phyloP scores from a whole-genome alignment of 805 yeast species.

The Candida glaebosa region DNA sequence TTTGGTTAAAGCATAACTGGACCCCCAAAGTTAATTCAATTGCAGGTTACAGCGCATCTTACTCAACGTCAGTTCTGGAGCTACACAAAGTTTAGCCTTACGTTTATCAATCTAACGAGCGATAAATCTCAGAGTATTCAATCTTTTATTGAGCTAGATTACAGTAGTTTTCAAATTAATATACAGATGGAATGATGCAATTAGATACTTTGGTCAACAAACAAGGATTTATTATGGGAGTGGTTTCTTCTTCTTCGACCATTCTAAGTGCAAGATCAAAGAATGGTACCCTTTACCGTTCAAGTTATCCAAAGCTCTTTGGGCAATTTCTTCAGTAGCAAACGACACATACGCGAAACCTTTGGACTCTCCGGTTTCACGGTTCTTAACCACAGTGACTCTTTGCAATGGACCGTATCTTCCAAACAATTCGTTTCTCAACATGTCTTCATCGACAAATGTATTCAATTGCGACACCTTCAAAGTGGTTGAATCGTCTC shows the following conservation, averaged over 20 bases:
- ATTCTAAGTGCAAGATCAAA: slow-evolving; percentile 59
- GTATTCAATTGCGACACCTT: slow-evolving; percentile 89
- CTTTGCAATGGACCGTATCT: slow-evolving; percentile 68
- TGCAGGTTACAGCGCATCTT: too few species aligned
- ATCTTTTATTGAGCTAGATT: too few species aligned
- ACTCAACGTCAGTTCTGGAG: too few species aligned
- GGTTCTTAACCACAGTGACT: slow-evolving; percentile 81
- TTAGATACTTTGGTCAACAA: too few species aligned
- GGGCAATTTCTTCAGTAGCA: slow-evolving; percentile 64
- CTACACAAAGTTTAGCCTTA: too few species aligned
- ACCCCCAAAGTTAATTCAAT: too few species aligned
- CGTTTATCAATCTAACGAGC: too few species aligned
- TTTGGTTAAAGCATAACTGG: too few species aligned
- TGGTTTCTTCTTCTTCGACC: slow-evolving; percentile 44
- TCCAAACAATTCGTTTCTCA: slow-evolving; percentile 67
- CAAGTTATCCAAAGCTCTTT: slow-evolving; percentile 68
- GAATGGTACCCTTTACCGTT: slow-evolving; percentile 92
- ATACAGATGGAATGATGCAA: slow-evolving; percentile 1
- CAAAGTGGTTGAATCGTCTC: slow-evolving; percentile 85
- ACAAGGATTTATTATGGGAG: slow-evolving; percentile 11
- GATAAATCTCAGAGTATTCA: too few species aligned
- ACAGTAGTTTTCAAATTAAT: neutral
- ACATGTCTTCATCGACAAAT: slow-evolving; percentile 74
- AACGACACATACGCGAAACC: slow-evolving; percentile 95
- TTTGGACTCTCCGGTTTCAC: slow-evolving; percentile 90